phyloP scores from a whole-genome alignment of 371 early-diverging fungal genomes.

The Choanephora cucurbitarum region DNA sequence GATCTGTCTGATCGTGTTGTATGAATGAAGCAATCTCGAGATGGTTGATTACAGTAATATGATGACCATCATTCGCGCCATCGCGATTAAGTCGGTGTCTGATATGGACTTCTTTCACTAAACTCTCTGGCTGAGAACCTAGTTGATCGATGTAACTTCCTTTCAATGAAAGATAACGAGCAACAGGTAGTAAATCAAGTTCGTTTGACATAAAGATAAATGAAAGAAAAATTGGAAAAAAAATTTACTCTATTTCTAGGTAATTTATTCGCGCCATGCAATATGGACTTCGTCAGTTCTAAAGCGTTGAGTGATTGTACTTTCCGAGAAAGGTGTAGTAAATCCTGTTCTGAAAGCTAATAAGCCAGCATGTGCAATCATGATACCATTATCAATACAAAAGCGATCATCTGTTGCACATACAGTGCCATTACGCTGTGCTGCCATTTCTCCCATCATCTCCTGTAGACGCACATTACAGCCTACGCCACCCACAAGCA shows the following conservation, averaged over 20 bases:
- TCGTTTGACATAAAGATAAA: not conserved
- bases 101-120: not conserved
- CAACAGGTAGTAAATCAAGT: not conserved
- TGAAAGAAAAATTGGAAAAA: not conserved
- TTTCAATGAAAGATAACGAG: constrained; percentile 8
- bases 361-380: constrained; percentile 99
- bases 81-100: constrained; percentile 4
- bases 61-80: constrained; percentile 5
- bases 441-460: constrained; percentile 98
- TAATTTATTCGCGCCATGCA: constrained; percentile 73
- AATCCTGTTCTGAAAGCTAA: constrained; percentile 76
- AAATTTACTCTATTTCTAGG: not conserved
- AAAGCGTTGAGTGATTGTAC: constrained; percentile 95
- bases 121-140: not conserved
- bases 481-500: constrained; percentile 99
- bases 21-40: constrained; percentile 6
- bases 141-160: constrained; percentile 8
- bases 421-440: constrained; percentile 87
- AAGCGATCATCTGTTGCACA: constrained; percentile 98
- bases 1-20: no score
- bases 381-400: constrained; percentile 99
- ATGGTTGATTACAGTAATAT: constrained; percentile 25
- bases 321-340: constrained; percentile 78
- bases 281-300: constrained; percentile 93
- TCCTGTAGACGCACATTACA: constrained; percentile 97